Evolutionary conservation across 768 basidiomycete genomes (phyloP).

Genomic region (Phlebiopsis flavidoalba): DNA sequence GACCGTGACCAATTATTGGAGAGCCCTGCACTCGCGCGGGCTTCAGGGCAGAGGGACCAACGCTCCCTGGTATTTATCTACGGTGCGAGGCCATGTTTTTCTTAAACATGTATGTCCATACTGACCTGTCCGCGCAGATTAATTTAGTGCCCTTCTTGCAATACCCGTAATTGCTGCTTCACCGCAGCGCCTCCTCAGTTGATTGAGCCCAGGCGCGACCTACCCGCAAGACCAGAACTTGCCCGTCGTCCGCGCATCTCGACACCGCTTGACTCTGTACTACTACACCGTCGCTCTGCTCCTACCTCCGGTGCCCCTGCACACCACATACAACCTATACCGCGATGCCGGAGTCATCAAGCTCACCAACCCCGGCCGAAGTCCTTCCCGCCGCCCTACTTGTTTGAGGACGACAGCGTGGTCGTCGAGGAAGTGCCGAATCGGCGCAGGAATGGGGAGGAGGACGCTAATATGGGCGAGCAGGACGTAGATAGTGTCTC

Average conservation of each 20-base stretch:
- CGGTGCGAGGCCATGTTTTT: background rate
- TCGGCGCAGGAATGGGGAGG: background rate
- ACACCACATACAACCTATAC: background rate
- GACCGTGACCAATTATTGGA: constrained; percentile 1
- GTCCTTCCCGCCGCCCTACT: background rate
- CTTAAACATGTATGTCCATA: background rate
- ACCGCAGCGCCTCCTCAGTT: constrained; percentile 7
- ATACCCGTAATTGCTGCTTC: constrained; percentile 6
- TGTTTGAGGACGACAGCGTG: constrained; percentile 12
- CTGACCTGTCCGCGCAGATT: background rate
- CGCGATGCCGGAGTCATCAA: background rate
- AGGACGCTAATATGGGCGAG: background rate
- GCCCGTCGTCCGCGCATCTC: background rate
- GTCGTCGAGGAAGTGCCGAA: constrained; percentile 6
- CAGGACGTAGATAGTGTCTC: constrained; percentile 10
- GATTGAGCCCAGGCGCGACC: background rate
- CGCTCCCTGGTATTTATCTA: constrained; percentile 1
- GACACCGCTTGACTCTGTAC: constrained; percentile 1
- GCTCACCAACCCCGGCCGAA: background rate
- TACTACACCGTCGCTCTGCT: background rate
- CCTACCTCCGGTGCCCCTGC: background rate
- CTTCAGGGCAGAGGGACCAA: background rate
- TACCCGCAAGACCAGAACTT: background rate
- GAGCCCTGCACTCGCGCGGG: background rate
- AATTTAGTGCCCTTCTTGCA: constrained; percentile 2